Base-by-base conservation (phyloP, 23 red algal genomes). In the Pyropia yezoensis region DNA sequence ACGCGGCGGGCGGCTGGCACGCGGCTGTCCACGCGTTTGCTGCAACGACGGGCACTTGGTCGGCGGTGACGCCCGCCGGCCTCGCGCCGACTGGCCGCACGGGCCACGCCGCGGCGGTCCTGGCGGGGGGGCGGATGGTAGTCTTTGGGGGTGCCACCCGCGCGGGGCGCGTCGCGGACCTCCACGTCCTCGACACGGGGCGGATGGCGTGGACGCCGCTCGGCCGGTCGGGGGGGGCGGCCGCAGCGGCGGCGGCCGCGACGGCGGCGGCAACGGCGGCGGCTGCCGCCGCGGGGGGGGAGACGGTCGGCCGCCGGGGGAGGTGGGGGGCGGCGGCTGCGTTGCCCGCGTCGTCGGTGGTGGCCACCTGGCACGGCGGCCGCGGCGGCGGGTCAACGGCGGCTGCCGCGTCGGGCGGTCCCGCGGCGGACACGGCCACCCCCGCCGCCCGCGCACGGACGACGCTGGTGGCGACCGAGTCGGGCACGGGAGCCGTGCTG, bases 151-250 rank as follows among this genome's bases (percentile, higher is more conserved):
- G 83, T 8, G 52, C 63, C 17, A 73, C 73, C 3, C 68, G 67
- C 18, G 53, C 49, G 16, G 83, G 83, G 1, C 21, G 74, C 5
- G 26, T 69, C 19, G 70, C 77, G 30, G 72, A 79, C 74, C 26
- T 88, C 3, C 58, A 79, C 39, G 60, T 71, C 26, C 73, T 88
- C 67, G 72, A 88, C 54, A 52, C 59, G 14, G 50, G 14, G 33
- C 69, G 67, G 30, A 50, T 60, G 8, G 65, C 74, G 49, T 88
- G 83, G 83, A 64, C 76, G 50, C 83, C 83, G 32, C 71, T 88
- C 20, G 39, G 39, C 0, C 39, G 39, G 39, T 47, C 39, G 11
- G 39, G 6, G 39, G 39, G 6, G 39, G 11, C 6, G 39, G 39
- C 6, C 4, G 39, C 6, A 0, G 39, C 11, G 4, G 11, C 11